phyloP scores from a whole-genome alignment of 352 stramenopile species.

The Globisporangium carolinianum region DNA sequence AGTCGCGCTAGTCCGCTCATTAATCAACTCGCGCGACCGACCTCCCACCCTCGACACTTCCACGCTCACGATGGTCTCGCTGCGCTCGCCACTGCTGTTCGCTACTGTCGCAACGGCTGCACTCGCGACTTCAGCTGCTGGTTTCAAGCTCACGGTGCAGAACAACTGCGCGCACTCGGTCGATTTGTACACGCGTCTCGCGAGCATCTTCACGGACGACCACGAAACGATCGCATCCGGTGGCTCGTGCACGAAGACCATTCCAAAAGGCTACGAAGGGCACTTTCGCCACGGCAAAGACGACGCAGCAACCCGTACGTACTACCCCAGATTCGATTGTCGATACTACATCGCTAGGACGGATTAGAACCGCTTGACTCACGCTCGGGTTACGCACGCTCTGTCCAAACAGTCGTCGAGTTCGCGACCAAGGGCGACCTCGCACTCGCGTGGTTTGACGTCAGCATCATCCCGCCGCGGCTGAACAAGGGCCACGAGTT shows the following conservation, averaged over 20 bases:
- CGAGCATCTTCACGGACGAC: conserved; percentile 39
- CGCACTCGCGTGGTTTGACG: conserved; percentile 43
- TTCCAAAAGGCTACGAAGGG: conserved; percentile 58
- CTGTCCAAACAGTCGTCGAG: conserved; percentile 33
- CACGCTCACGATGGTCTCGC: conserved; percentile 19
- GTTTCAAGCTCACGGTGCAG: conserved; percentile 55
- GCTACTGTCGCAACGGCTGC: conserved; percentile 13
- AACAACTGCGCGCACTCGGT: conserved; percentile 47
- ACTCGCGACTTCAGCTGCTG: conserved; percentile 16
- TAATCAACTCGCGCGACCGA: conserved; percentile 4
- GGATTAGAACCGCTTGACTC: neutral
- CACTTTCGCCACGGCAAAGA: conserved; percentile 55
- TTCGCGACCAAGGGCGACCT: conserved; percentile 55
- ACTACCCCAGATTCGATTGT: neutral
- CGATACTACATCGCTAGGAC: neutral
- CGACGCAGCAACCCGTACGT: conserved; percentile 46
- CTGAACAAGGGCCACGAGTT: conserved; percentile 21
- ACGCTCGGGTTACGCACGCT: neutral
- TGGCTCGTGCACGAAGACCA: conserved; percentile 25
- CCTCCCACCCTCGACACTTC: neutral
- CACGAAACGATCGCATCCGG: conserved; percentile 32
- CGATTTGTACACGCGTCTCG: conserved; percentile 51
- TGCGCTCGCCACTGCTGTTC: conserved; percentile 13
- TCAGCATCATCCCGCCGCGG: conserved; percentile 59
- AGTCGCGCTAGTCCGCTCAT: neutral